Evolutionary conservation across 805 yeast species (phyloP), one percentile per base, ranked within the genome.

Genomic region (Saturnispora hagleri): DNA sequence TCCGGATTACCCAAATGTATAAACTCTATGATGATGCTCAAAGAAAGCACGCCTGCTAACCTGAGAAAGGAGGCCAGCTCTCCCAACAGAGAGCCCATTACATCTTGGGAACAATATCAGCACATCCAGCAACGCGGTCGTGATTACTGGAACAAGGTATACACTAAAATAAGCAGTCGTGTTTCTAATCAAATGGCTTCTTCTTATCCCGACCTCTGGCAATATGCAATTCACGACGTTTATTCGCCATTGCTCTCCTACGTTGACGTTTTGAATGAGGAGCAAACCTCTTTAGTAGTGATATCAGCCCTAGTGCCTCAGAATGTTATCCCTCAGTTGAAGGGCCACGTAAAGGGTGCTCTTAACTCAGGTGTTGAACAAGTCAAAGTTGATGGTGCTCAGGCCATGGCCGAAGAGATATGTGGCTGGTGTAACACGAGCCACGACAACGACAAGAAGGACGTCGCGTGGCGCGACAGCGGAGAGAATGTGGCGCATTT

Each of bases 321-420:
- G 63, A 95, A 90, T 65, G 97, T 90, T 10, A 88, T 86, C 58
- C 96, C 96, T 0, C 97, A 90, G 60, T 73, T 90, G 57, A 86
- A 88, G 67, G 97, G 97, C 0, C 97, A 90, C 63, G 73, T 90
- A 55, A 79, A 76, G 64, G 97, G 97, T 0, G 97, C 96, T 0
- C 55, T 82, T 47, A 89, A 88, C 60, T 77, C 81, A 28, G 96
- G 96, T 0, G 84, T 86, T 8, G 72, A 85, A 9, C 61, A 64
- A 28, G 86, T 82, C 48, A 85, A 84, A 53, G 71, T 89, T 31
- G 71, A 73, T 48, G 80, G 79, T 2, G 76, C 80, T 10, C 73
- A 95, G 48, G 70, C 69, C 13, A 60, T 89, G 69, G 81, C 85
- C 4, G 75, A 87, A 47, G 76, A 78, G 53, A 69, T 89, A 24